Evolutionary conservation across 192 early-diverging fungal species (phyloP), one percentile per base, ranked within the genome.

Genomic region (Oehlia diaphana): DNA sequence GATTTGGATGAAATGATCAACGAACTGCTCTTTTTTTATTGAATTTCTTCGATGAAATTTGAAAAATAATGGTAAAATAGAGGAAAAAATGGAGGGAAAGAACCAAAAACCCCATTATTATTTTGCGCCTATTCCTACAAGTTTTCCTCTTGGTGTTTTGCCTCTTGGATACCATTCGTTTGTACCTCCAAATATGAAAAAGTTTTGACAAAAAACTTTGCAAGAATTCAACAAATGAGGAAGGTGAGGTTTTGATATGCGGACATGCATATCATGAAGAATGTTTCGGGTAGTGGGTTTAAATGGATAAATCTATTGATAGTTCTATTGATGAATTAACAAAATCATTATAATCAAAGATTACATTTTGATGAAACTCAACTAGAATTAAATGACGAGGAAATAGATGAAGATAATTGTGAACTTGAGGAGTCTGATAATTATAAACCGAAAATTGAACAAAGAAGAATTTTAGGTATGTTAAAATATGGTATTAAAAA

Each of bases 261-360:
- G 65, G 33, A 2, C 31, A 67, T 67, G 23, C 65, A 9, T 67
- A 67, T 33, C 33, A 67, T 67, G 28, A 67, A 67, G 28, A 67
- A 33, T 67, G 33, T 67, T 67, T 35, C 37, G n/a, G n/a, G 23
- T 67, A 33, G 12, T 28, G 21, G 31, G 65, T 33, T 14, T 67
- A 33, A 4, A 28, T n/a, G n/a, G n/a, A 28, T 67, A 31, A 33
- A 33, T n/a, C n/a, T n/a, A n/a, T n/a, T n/a, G n/a, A n/a, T n/a
- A n/a, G n/a, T n/a, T n/a, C 65, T 13, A 67, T 67, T 67, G 33
- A 67, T 67, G 65, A 63, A 23, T 63, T 63, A 9, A 23, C 62
- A 23, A 9, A 63, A 9, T 63, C 21, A 63, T n/a, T 63, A 63
- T 63, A 63, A 63, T 63, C 62, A 63, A 63, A 9, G 62, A 63